A percentile compares a stretch with the other conserved stretches of the same genome.
phyloP scores from a whole-genome alignment of 108 stramenopile genomes.

The Pseudonitzschia pungens region DNA sequence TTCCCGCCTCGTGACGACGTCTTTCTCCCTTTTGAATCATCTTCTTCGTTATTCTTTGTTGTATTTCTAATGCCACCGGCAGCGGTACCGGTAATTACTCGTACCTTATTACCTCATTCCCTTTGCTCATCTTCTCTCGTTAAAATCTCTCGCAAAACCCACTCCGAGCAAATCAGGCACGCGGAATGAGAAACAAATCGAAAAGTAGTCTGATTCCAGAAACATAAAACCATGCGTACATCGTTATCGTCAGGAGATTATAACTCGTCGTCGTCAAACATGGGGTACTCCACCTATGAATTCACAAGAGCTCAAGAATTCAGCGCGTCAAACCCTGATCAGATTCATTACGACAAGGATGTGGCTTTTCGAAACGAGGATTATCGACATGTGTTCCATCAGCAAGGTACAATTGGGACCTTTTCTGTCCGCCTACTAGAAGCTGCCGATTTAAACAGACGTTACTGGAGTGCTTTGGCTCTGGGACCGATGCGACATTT shows the following conservation, averaged over 20 bases:
- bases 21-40: not conserved
- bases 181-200: too few relatives aligned
- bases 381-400: constrained; percentile 79
- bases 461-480: constrained; percentile 75
- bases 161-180: too few relatives aligned
- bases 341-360: constrained; percentile 49
- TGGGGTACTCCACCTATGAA: constrained; percentile 43
- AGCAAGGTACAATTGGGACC: constrained; percentile 65
- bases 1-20: not conserved
- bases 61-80: too few relatives aligned
- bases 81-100: too few relatives aligned
- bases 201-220: too few relatives aligned
- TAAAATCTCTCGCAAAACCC: too few relatives aligned
- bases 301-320: constrained; percentile 40
- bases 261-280: not conserved
- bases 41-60: not conserved
- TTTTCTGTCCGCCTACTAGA: constrained; percentile 72
- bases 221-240: too few relatives aligned
- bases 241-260: too few relatives aligned
- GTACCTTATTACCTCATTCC: too few relatives aligned
- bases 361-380: constrained; percentile 55
- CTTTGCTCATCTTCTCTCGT: too few relatives aligned
- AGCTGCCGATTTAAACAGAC: constrained; percentile 55
- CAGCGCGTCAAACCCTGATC: constrained; percentile 40
- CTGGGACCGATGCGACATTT: constrained; percentile 68